phyloP scores from a whole-genome alignment of 2,329 filamentous ascomycete species.

The Chrysoporthe deuterocubensis region DNA sequence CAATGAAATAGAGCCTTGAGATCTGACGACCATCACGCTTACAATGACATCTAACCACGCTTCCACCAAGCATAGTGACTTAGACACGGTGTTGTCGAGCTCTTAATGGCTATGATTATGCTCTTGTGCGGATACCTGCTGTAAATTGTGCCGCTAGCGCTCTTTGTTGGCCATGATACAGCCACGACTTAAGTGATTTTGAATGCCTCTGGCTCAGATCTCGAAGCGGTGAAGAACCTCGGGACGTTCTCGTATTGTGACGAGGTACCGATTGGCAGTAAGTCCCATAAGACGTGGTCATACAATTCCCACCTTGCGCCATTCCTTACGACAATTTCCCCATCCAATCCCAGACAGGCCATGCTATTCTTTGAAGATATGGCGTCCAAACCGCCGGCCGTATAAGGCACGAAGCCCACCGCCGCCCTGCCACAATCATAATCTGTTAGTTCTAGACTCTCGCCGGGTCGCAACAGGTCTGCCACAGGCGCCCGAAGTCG shows the following conservation, averaged over 20 bases:
- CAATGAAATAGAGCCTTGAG: conserved; percentile 27
- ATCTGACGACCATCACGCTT: conserved; percentile 14
- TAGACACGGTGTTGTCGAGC: neutral
- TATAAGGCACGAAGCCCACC: neutral
- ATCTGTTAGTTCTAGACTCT: neutral
- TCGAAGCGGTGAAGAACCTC: neutral
- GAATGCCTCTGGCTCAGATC: neutral
- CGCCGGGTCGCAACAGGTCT: neutral
- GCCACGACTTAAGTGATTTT: neutral
- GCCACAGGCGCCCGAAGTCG: neutral
- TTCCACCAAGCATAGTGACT: neutral
- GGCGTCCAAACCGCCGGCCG: neutral
- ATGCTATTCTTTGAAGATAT: too few relatives aligned
- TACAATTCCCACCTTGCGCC: too few relatives aligned
- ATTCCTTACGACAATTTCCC: too few relatives aligned
- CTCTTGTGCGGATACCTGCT: neutral
- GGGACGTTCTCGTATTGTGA: too few relatives aligned
- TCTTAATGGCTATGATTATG: neutral
- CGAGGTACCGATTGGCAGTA: too few relatives aligned
- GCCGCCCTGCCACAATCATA: neutral
- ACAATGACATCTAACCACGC: neutral
- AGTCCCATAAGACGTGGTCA: too few relatives aligned
- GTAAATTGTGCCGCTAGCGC: neutral
- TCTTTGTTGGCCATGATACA: neutral
- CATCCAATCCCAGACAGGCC: too few relatives aligned